Conservation (phyloP, 2,329 filamentous ascomycete genomes). For the Trichoderma polysporum region DNA sequence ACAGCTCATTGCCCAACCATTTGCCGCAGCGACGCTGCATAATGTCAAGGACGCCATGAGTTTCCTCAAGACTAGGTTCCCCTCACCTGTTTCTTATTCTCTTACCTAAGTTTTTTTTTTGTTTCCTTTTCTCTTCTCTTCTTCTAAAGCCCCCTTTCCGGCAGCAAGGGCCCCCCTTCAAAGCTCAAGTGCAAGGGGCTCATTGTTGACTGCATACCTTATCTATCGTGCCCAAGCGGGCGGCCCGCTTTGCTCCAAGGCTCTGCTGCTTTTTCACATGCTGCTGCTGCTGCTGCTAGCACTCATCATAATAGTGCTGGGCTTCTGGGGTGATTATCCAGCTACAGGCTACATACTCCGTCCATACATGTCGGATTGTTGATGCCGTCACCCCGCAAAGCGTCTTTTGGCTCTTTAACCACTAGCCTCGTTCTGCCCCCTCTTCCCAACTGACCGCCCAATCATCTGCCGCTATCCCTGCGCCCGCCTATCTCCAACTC, state of each 20-base stretch:
- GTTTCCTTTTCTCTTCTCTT: neutral
- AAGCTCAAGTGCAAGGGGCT: neutral
- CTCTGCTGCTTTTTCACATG: neutral
- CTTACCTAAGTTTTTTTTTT: neutral
- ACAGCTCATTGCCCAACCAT: conserved; percentile 16
- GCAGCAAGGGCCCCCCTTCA: neutral
- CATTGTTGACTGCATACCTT: neutral
- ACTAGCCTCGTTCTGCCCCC: conserved; percentile 7
- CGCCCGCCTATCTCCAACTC: conserved; percentile 17
- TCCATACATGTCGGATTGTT: too few relatives aligned
- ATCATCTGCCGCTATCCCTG: conserved; percentile 13
- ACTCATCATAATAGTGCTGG: neutral
- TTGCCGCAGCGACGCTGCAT: conserved; percentile 28
- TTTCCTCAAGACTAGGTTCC: conserved; percentile 47
- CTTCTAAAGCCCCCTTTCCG: neutral
- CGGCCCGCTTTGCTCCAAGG: neutral
- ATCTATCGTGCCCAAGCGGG: conserved; percentile 14
- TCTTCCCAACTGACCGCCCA: conserved; percentile 7
- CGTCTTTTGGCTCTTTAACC: neutral
- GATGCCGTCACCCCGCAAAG: conserved; percentile 20
- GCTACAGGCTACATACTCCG: neutral
- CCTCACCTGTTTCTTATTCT: conserved; percentile 22
- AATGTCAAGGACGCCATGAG: conserved; percentile 42
- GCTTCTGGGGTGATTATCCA: neutral
- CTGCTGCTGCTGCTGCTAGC: neutral